These are phyloP conservation scores for Proliferodiscus dingleyae DNA, from an alignment of 2,329 filamentous ascomycete genomes.

Conservation along the genomic window DNA sequence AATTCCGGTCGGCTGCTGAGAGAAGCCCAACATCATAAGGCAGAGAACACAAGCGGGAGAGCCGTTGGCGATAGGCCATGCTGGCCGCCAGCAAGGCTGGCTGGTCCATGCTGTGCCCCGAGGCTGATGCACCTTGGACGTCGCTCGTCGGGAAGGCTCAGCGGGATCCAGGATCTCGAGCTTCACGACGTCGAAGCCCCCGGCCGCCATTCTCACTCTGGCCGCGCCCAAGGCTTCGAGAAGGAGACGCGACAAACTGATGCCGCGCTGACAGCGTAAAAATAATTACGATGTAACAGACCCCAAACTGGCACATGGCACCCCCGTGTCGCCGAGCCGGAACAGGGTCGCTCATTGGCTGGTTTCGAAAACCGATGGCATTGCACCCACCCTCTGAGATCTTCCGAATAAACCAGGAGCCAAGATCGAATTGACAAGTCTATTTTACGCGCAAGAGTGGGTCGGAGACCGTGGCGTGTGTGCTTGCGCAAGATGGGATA, in stretches of 20 bases:
- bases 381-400: constrained; percentile 11
- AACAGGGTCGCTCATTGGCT: constrained; percentile 18
- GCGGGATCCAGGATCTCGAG: neutral
- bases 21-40: neutral
- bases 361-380: constrained; percentile 8
- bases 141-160: constrained; percentile 1
- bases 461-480: neutral
- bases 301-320: constrained; percentile 19
- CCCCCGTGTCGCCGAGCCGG: constrained; percentile 23
- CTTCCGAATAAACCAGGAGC: constrained; percentile 10
- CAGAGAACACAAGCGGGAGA: constrained; percentile 1
- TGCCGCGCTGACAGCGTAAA: neutral
- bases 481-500: constrained; percentile 14
- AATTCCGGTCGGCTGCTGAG: neutral
- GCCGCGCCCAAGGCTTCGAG: neutral
- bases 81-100: neutral
- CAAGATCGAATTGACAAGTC: constrained; percentile 10
- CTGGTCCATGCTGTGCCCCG: neutral
- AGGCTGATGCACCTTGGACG: neutral
- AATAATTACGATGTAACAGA: neutral
- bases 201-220: neutral
- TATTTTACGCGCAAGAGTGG: neutral
- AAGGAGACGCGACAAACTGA: neutral
- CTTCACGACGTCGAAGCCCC: neutral
- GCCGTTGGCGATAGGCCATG: constrained; percentile 1